Conservation (phyloP, 1,139 yeast species). For the Arxiozyma bovina region DNA sequence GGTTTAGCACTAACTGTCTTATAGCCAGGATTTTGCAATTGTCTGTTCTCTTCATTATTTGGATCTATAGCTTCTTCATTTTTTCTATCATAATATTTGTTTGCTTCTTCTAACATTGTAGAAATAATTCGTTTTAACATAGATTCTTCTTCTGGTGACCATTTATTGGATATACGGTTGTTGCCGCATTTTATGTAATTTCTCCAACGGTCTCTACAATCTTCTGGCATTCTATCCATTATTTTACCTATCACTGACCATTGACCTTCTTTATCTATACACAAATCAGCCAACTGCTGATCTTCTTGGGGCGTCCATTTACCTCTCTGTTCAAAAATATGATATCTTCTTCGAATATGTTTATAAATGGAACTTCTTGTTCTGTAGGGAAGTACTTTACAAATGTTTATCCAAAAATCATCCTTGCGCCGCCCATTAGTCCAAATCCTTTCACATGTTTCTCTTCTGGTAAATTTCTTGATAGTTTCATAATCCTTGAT, state of each 20-base stretch:
- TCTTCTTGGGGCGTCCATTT: constrained; percentile 85
- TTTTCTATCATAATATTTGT: constrained; percentile 8
- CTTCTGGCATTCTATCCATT: constrained; percentile 93
- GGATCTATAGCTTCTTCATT: constrained; percentile 10
- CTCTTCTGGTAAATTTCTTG: constrained; percentile 52
- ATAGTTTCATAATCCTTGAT: constrained; percentile 58
- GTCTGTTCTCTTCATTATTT: constrained; percentile 19
- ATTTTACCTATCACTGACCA: constrained; percentile 77
- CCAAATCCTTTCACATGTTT: constrained; percentile 81
- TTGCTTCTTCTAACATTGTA: constrained; percentile 30
- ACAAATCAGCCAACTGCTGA: constrained; percentile 50
- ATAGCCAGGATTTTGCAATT: constrained; percentile 17
- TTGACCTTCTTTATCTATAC: constrained; percentile 61
- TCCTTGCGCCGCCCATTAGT: constrained; percentile 75
- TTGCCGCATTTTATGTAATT: constrained; percentile 87
- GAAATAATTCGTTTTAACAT: constrained; percentile 49
- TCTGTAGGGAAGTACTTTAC: constrained; percentile 70
- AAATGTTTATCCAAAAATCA: constrained; percentile 77
- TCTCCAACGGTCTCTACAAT: constrained; percentile 93
- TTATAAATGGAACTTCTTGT: constrained; percentile 84
- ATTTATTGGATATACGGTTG: constrained; percentile 62
- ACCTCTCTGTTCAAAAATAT: constrained; percentile 77
- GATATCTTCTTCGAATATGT: constrained; percentile 84
- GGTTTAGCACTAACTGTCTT: constrained; percentile 15
- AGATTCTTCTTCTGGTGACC: constrained; percentile 70